Percentiles rank a stretch among this genome's conserved stretches.
These are phyloP conservation scores for Hippophae gyantsensis DNA, from an alignment of 306 rosid species.

Conservation along the genomic window DNA sequence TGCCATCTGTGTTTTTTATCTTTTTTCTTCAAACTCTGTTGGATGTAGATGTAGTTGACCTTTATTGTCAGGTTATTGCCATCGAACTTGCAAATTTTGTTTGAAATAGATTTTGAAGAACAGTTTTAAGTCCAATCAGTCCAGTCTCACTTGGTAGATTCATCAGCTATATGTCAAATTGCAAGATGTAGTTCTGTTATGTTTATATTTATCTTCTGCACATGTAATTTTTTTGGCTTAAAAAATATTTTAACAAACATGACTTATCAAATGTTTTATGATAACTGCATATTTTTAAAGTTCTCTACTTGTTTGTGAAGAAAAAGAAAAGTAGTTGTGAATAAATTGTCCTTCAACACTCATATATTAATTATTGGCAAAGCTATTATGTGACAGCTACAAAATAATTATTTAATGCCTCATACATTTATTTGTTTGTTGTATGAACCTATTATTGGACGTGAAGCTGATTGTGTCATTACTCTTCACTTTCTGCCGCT, in stretches of 20 bases:
- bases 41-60: neutral
- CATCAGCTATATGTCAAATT: neutral
- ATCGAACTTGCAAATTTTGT: neutral
- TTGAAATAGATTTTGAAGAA: neutral
- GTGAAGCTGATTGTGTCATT: conserved; percentile 9
- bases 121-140: neutral
- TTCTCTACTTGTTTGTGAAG: neutral
- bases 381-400: too few species aligned
- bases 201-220: conserved; percentile 5
- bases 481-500: conserved; percentile 10
- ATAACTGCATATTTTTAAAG: neutral
- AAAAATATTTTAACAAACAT: conserved; percentile 6
- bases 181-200: conserved; percentile 3
- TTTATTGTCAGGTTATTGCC: neutral
- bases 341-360: too few species aligned
- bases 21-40: conserved; percentile 10
- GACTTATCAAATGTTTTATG: neutral
- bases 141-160: neutral
- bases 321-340: neutral
- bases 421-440: neutral
- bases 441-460: neutral
- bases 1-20: conserved; percentile 5
- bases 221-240: conserved; percentile 1
- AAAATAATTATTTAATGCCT: neutral
- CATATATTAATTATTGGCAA: too few species aligned